These are phyloP conservation scores for Tricholomella constricta DNA, from an alignment of 768 basidiomycete genomes.

Conservation along the genomic window DNA sequence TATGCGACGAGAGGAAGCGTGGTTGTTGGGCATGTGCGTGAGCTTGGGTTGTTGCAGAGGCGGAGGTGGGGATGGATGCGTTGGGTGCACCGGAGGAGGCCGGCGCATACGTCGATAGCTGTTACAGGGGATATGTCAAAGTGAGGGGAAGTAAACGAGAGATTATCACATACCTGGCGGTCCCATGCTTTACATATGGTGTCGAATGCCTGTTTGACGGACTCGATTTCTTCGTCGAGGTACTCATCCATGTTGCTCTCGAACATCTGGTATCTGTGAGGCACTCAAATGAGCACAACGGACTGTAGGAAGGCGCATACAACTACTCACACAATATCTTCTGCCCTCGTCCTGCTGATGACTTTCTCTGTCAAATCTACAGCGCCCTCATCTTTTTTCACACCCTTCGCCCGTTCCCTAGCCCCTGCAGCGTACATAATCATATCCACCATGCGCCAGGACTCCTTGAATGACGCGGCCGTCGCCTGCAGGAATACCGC, in stretches of 20 bases:
- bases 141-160: constrained; percentile 5
- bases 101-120: constrained; percentile 16
- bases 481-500: constrained; percentile 79
- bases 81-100: not conserved
- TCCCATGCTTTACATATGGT: constrained; percentile 83
- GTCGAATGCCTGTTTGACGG: constrained; percentile 73
- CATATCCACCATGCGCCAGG: constrained; percentile 83
- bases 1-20: constrained; percentile 81
- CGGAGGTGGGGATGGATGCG: not conserved
- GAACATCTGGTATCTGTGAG: constrained; percentile 87
- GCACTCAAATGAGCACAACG: constrained; percentile 3
- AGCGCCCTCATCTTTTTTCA: not conserved
- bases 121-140: constrained; percentile 5
- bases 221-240: constrained; percentile 90
- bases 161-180: constrained; percentile 63
- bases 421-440: constrained; percentile 59
- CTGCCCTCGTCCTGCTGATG: constrained; percentile 40
- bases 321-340: constrained; percentile 77
- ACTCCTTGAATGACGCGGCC: constrained; percentile 87
- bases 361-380: constrained; percentile 14
- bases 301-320: not conserved
- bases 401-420: constrained; percentile 16
- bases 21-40: constrained; percentile 26
- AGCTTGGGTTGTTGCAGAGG: constrained; percentile 3
- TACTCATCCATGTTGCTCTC: constrained; percentile 98